Percentiles rank a stretch among this genome's conserved stretches.
Evolutionary conservation across 305 asterid species (phyloP).

Genomic region (Plantago lanceolata): DNA sequence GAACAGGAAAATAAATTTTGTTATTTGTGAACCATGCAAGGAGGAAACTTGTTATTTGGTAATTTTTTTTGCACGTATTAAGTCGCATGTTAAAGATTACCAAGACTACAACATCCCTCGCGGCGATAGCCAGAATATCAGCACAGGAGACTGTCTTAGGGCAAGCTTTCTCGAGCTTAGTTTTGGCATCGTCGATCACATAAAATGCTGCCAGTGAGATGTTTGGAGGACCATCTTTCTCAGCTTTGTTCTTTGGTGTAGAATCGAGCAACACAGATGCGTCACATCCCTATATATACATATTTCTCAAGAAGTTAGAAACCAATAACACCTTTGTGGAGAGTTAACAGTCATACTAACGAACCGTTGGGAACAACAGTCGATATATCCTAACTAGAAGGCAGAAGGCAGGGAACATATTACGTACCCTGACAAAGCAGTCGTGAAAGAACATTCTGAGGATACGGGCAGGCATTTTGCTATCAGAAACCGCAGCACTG

Average conservation of each 20-base stretch:
- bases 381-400: not conserved
- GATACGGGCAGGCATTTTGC: slow-evolving; percentile 62
- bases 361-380: not conserved
- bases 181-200: slow-evolving; percentile 59
- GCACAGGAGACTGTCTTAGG: slow-evolving; percentile 73
- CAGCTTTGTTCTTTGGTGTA: slow-evolving; percentile 50
- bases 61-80: not conserved
- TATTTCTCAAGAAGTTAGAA: not conserved
- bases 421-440: slow-evolving; percentile 72
- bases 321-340: too few species aligned
- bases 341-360: too few species aligned
- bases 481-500: slow-evolving; percentile 41
- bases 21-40: not conserved
- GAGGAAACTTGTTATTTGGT: not conserved
- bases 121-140: slow-evolving; percentile 63
- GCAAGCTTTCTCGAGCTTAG: slow-evolving; percentile 53
- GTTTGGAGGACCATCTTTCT: slow-evolving; percentile 79
- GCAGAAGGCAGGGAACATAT: not conserved
- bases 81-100: slow-evolving; percentile 27
- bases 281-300: slow-evolving; percentile 58
- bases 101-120: slow-evolving; percentile 59
- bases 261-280: slow-evolving; percentile 77
- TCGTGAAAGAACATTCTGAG: slow-evolving; percentile 86
- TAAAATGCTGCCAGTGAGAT: slow-evolving; percentile 57
- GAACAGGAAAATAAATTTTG: not conserved